phyloP scores from a whole-genome alignment of 129 eudicot species.

The Cynara cardunculus region DNA sequence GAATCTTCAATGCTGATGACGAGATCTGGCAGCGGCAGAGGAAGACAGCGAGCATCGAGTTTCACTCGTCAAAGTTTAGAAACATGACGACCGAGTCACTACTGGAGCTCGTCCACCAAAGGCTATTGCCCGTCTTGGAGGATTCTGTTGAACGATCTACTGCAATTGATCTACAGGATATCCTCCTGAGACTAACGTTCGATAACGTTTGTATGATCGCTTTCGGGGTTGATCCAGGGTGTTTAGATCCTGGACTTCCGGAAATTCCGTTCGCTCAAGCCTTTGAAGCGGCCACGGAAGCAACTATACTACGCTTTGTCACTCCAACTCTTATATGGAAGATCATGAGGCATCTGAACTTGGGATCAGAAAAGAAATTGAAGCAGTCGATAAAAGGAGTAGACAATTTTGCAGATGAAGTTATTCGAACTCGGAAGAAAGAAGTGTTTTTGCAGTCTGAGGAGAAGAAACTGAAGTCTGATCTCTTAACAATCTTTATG shows the following conservation, averaged over 20 bases:
- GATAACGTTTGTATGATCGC: slow-evolving; percentile 98
- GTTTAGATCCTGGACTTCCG: slow-evolving; percentile 73
- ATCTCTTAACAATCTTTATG: slow-evolving; percentile 86
- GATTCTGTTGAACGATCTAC: slow-evolving; percentile 39
- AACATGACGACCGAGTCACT: slow-evolving; percentile 73
- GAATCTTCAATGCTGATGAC: slow-evolving; percentile 79
- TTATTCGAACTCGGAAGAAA: slow-evolving; percentile 74
- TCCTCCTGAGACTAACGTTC: slow-evolving; percentile 77
- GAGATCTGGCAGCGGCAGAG: slow-evolving; percentile 86
- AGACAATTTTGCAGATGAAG: slow-evolving; percentile 71
- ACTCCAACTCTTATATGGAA: slow-evolving; percentile 86
- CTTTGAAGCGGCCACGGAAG: slow-evolving; percentile 91
- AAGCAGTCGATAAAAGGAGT: slow-evolving; percentile 71
- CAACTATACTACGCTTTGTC: slow-evolving; percentile 68
- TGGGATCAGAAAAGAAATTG: slow-evolving; percentile 64
- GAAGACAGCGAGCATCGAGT: slow-evolving; percentile 92
- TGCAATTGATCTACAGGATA: slow-evolving; percentile 65
- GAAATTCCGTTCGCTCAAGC: slow-evolving; percentile 83
- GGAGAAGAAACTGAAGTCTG: slow-evolving; percentile 54
- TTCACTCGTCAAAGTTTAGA: slow-evolving; percentile 81
- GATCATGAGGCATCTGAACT: slow-evolving; percentile 52
- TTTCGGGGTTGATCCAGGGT: slow-evolving; percentile 97
- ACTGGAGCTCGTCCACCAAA: slow-evolving; percentile 59
- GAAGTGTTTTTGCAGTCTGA: slow-evolving; percentile 45
- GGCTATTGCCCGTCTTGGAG: slow-evolving; percentile 71